These are phyloP conservation scores for Fusarium marasasianum DNA, from an alignment of 2,329 filamentous ascomycete genomes.

Conservation along the genomic window DNA sequence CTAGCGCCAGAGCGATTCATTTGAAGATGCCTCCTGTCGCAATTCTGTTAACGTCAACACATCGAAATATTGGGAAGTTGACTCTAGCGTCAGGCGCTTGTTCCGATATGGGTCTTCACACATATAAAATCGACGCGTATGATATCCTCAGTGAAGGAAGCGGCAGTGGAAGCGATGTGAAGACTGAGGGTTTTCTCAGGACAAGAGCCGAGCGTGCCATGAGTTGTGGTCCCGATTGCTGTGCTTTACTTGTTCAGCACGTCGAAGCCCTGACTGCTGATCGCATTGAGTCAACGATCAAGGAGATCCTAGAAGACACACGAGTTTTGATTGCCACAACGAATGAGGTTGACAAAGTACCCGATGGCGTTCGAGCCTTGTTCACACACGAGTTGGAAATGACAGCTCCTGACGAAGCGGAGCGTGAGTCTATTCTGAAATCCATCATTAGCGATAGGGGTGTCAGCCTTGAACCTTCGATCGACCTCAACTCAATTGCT, in stretches of 20 bases:
- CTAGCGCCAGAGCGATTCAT: constrained; percentile 85
- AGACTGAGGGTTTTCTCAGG: constrained; percentile 90
- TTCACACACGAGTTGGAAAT: constrained; percentile 98
- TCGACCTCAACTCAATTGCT: constrained; percentile 85
- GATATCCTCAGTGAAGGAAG: constrained; percentile 90
- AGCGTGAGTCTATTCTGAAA: constrained; percentile 86
- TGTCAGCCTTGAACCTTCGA: constrained; percentile 80
- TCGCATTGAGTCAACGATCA: constrained; percentile 84
- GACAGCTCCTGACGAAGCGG: constrained; percentile 88
- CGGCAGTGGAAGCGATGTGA: constrained; percentile 87
- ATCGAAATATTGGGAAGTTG: constrained; percentile 93
- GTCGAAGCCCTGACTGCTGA: constrained; percentile 92
- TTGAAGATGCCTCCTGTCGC: constrained; percentile 88
- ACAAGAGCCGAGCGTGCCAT: constrained; percentile 89
- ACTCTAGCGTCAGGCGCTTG: constrained; percentile 80
- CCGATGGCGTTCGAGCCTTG: constrained; percentile 86
- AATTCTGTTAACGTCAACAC: constrained; percentile 88
- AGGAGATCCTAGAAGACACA: constrained; percentile 81
- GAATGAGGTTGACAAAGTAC: constrained; percentile 93
- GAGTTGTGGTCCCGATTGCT: constrained; percentile 85
- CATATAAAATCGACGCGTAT: constrained; percentile 88
- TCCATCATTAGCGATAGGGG: constrained; percentile 80
- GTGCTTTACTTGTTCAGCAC: constrained; percentile 86
- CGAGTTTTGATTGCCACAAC: constrained; percentile 92
- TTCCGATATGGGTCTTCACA: constrained; percentile 88